Percentiles rank a stretch among this genome's conserved stretches.
These are phyloP conservation scores for Microcyclosporella mali DNA, from an alignment of 2,329 filamentous ascomycete genomes.

Conservation along the genomic window DNA sequence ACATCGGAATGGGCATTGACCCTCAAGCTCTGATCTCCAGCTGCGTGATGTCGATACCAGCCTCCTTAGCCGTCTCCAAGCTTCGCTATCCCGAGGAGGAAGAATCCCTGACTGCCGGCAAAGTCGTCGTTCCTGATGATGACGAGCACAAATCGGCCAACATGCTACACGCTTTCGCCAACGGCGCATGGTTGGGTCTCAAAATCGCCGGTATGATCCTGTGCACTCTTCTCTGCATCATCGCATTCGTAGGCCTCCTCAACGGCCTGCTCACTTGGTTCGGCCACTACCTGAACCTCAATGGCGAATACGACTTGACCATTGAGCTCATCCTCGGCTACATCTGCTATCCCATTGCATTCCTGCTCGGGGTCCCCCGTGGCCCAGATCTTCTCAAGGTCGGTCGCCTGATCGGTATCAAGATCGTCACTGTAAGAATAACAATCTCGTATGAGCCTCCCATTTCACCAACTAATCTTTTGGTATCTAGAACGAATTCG, in stretches of 20 bases:
- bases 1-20: constrained; percentile 77
- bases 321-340: constrained; percentile 72
- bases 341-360: constrained; percentile 69
- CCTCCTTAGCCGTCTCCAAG: constrained; percentile 82
- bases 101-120: constrained; percentile 75
- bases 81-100: constrained; percentile 84
- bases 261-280: constrained; percentile 79
- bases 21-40: constrained; percentile 80
- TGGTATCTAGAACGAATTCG: constrained; percentile 74
- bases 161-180: constrained; percentile 75
- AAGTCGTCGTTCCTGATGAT: constrained; percentile 73
- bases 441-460: not conserved
- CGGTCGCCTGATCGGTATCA: constrained; percentile 71
- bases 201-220: constrained; percentile 82
- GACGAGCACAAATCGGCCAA: constrained; percentile 72
- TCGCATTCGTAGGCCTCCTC: constrained; percentile 66
- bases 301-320: constrained; percentile 59
- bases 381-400: constrained; percentile 59
- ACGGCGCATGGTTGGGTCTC: constrained; percentile 77
- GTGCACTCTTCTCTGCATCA: constrained; percentile 73
- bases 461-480: not conserved
- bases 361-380: constrained; percentile 71
- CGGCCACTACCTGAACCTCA: constrained; percentile 71
- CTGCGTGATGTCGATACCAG: constrained; percentile 93
- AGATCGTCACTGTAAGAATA: constrained; percentile 63